phyloP scores from a whole-genome alignment of 1,284 basidiomycete species.

The Puccinia coronata region DNA sequence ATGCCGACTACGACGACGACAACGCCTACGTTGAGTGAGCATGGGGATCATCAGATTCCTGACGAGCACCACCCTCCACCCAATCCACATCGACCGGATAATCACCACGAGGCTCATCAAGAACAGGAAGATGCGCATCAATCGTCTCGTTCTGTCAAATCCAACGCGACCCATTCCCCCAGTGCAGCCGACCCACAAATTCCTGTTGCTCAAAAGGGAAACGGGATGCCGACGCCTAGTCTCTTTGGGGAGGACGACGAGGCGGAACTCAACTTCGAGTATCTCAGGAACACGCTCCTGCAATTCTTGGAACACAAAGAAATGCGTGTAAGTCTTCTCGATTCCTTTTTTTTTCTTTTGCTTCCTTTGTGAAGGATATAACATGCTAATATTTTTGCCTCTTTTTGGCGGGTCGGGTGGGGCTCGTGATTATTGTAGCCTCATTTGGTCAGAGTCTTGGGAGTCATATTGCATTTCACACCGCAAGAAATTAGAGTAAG shows the following conservation, averaged over 20 bases:
- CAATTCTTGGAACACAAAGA: constrained; percentile 89
- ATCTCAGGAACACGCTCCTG: constrained; percentile 86
- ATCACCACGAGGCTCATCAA: no score
- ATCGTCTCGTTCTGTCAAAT: no score
- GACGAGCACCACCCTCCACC: no score
- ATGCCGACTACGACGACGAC: background rate
- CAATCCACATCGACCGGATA: no score
- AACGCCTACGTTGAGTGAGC: background rate
- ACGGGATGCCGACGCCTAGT: constrained; percentile 40
- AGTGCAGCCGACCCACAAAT: no score
- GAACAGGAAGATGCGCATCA: no score
- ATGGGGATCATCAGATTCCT: background rate
- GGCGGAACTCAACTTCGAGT: constrained; percentile 92
- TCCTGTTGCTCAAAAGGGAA: background rate
- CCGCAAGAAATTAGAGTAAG: constrained; percentile 73
- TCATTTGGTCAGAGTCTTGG: constrained; percentile 82
- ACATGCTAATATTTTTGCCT: constrained; percentile 1
- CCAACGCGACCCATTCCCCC: no score
- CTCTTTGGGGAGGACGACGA: constrained; percentile 70
- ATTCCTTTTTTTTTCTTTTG: background rate
- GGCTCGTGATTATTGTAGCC: constrained; percentile 63
- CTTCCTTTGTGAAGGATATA: constrained; percentile 55
- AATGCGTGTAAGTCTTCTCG: constrained; percentile 72
- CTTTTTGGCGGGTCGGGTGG: background rate
- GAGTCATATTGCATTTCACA: constrained; percentile 86